Evolutionary conservation across 2,329 filamentous ascomycete species (phyloP).

Genomic region (Colletotrichum lentis): DNA sequence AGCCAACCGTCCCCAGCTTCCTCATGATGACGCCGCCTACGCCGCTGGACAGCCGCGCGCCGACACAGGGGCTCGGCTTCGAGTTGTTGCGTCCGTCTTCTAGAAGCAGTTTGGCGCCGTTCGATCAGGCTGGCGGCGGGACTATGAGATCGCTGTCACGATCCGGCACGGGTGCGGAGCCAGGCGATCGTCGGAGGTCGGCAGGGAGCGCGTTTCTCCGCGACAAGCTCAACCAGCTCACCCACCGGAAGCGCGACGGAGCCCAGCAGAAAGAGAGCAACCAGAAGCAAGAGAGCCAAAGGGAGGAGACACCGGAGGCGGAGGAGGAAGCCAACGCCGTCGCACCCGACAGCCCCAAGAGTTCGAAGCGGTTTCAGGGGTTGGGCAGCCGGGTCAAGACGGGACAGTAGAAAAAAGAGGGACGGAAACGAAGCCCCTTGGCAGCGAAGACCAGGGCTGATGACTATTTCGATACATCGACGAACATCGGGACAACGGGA

Average conservation of each 20-base stretch:
- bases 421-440: background rate
- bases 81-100: slow-evolving; percentile 40
- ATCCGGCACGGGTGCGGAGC: slow-evolving; percentile 37
- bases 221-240: slow-evolving; percentile 49
- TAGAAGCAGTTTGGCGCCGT: slow-evolving; percentile 40
- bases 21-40: slow-evolving; percentile 60
- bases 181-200: slow-evolving; percentile 41
- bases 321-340: slow-evolving; percentile 10
- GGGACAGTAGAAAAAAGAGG: background rate
- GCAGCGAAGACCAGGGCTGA: background rate
- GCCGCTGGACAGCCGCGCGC: slow-evolving; percentile 43
- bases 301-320: slow-evolving; percentile 25
- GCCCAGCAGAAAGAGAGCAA: slow-evolving; percentile 38
- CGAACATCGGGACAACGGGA: background rate
- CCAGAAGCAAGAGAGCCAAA: slow-evolving; percentile 5
- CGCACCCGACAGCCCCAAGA: slow-evolving; percentile 20
- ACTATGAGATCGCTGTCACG: slow-evolving; percentile 37
- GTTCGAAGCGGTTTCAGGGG: slow-evolving; percentile 17
- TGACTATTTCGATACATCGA: background rate
- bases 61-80: slow-evolving; percentile 38
- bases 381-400: slow-evolving; percentile 31
- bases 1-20: slow-evolving; percentile 50
- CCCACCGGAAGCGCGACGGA: slow-evolving; percentile 40
- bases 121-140: slow-evolving; percentile 37
- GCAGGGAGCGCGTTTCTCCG: slow-evolving; percentile 47